Evolutionary conservation across 2,329 filamentous ascomycete species (phyloP).

Genomic region (Xylaria sp.): DNA sequence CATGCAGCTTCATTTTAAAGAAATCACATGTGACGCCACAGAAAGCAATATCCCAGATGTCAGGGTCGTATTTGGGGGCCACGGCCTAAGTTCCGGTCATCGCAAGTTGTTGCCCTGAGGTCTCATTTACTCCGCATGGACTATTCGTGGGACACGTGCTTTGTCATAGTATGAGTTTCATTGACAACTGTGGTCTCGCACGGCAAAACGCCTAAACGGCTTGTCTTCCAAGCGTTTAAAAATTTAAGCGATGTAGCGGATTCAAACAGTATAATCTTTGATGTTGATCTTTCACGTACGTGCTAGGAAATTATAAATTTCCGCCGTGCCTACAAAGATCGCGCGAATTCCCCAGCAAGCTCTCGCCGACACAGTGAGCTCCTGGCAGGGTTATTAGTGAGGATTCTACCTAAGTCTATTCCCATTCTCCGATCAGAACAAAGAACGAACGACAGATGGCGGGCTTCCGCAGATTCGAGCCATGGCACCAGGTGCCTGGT

Average conservation of each 20-base stretch:
- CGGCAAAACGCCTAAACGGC: constrained; percentile 6
- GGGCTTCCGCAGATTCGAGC: constrained; percentile 1
- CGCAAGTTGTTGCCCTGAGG: not conserved
- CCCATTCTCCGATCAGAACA: not conserved
- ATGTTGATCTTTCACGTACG: not conserved
- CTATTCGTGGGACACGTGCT: constrained; percentile 29
- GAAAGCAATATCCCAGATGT: too few relatives aligned
- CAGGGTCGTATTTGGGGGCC: constrained; percentile 1
- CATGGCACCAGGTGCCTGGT: constrained; percentile 23
- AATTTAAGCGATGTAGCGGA: constrained; percentile 13
- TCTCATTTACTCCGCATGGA: constrained; percentile 10
- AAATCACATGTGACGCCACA: not conserved
- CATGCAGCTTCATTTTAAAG: not conserved
- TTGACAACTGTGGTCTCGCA: not conserved
- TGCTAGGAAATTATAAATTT: not conserved
- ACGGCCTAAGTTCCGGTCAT: not conserved
- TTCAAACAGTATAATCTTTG: not conserved
- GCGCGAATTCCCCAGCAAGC: not conserved
- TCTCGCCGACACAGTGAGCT: not conserved
- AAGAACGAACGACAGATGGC: constrained; percentile 6
- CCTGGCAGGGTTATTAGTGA: not conserved
- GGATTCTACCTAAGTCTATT: not conserved
- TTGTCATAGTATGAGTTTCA: not conserved
- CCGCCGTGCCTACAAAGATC: not conserved
- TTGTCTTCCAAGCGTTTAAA: not conserved